phyloP scores from a whole-genome alignment of 352 stramenopile genomes.

The Phytopythium delawarense region DNA sequence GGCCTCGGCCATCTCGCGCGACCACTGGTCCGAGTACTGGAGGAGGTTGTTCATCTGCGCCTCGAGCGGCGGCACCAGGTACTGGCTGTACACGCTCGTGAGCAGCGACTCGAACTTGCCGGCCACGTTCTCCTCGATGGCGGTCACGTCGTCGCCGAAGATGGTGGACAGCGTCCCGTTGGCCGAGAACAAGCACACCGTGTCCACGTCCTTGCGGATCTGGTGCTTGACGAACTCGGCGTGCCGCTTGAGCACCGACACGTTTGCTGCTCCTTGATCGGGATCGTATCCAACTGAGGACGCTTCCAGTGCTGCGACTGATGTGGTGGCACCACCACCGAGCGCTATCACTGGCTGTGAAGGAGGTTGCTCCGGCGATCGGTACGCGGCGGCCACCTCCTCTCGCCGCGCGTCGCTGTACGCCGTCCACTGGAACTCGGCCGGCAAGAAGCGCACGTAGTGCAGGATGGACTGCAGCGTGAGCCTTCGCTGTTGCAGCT shows the following conservation, averaged over 20 bases:
- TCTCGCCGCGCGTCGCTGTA: constrained; percentile 60
- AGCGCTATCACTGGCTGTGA: neutral
- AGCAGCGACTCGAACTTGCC: constrained; percentile 66
- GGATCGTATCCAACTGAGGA: neutral
- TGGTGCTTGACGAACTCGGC: constrained; percentile 75
- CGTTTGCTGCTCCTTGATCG: neutral
- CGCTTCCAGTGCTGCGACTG: neutral
- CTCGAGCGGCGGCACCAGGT: constrained; percentile 44
- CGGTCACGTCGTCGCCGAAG: constrained; percentile 53
- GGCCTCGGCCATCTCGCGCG: constrained; percentile 36
- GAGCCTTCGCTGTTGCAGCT: constrained; percentile 50
- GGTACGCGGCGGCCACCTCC: constrained; percentile 46
- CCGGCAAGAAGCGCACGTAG: constrained; percentile 63
- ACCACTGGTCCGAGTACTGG: constrained; percentile 54
- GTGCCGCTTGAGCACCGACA: constrained; percentile 37
- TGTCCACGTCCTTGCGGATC: constrained; percentile 68
- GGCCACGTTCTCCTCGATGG: constrained; percentile 42
- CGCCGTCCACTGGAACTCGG: constrained; percentile 54
- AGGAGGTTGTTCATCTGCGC: constrained; percentile 54
- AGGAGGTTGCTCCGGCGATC: neutral
- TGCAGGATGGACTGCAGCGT: constrained; percentile 48
- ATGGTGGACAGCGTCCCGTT: constrained; percentile 67
- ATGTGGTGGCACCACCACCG: neutral
- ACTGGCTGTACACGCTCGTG: constrained; percentile 51
- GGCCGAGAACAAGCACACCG: constrained; percentile 56